Evolutionary conservation across 2,329 filamentous ascomycete species (phyloP), one percentile per base, ranked within the genome.

Genomic region (Talaromyces sp.): DNA sequence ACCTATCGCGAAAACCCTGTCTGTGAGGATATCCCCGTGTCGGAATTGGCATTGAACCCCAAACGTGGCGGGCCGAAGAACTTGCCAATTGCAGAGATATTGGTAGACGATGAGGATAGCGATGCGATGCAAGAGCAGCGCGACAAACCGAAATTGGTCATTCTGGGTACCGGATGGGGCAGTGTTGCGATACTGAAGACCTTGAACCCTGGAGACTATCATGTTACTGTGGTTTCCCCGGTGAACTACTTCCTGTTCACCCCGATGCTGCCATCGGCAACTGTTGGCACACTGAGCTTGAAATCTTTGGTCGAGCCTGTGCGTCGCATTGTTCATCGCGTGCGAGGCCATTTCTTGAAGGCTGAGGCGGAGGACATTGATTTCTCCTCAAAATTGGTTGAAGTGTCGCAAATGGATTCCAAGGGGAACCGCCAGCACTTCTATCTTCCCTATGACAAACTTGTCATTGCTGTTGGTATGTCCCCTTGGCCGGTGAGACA

Each of bases 171-270:
- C 17, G 94, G 94, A 51, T 99, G 94, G 94, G 94, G 92, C 58
- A 91, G 91, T 68, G 90, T 99, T 62, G 91, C 93, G 4, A 79
- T 99, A 61, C 78, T 99, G 66, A 99, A 99, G 78, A 88, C 91
- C 63, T 77, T 99, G 64, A 89, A 93, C 63, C 88, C 92, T 0
- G 91, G 92, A 12, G 91, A 97, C 68, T 99, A 97, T 72, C 92
- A 99, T 74, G 88, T 99, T 66, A 97, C 93, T 4, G 89, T 99
- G 43, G 88, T 99, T 50, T 96, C 92, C 12, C 93, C 94, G 0
- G 89, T 89, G 38, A 97, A 97, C 70, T 96, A 97, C 78, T 99
- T 99, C 77, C 79, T 99, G 32, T 99, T 99, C 75, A 99, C 94
- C 1, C 94, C 94, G 0, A 97, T 99, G 92, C 81, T 99, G 50